Conservation (phyloP, 176 grass and related monocot species). For the Leersia perrieri region DNA sequence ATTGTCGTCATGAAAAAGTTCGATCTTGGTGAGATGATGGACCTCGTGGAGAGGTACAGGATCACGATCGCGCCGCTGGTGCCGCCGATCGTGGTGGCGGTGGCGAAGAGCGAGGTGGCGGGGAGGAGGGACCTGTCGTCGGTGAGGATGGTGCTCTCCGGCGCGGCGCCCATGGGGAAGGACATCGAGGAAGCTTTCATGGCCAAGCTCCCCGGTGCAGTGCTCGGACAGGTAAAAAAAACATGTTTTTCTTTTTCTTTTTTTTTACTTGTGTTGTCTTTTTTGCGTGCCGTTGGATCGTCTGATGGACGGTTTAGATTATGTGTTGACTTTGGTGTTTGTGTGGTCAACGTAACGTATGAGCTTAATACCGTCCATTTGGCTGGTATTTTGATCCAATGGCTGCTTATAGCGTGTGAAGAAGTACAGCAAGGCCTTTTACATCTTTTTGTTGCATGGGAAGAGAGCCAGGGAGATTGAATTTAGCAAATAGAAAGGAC, state of each 20-base stretch:
- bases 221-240: slow-evolving; percentile 59
- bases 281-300: background rate
- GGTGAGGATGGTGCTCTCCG: slow-evolving; percentile 62
- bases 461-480: no score
- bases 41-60: slow-evolving; percentile 47
- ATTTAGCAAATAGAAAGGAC: background rate
- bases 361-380: background rate
- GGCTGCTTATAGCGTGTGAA: background rate
- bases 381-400: background rate
- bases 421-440: background rate
- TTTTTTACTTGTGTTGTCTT: background rate
- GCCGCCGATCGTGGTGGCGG: slow-evolving; percentile 68
- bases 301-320: background rate
- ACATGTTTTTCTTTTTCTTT: background rate
- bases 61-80: slow-evolving; percentile 64
- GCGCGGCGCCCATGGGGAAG: slow-evolving; percentile 80
- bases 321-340: background rate
- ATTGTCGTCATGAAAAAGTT: slow-evolving; percentile 70
- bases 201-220: slow-evolving; percentile 60
- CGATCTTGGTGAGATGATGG: slow-evolving; percentile 50
- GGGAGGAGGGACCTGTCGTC: slow-evolving; percentile 52
- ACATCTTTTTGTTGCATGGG: background rate
- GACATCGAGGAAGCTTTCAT: slow-evolving; percentile 70
- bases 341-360: background rate
- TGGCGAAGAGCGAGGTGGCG: slow-evolving; percentile 50